phyloP scores from a whole-genome alignment of 192 early-diverging fungal genomes.

The Phlyctochytrium bullatum region DNA sequence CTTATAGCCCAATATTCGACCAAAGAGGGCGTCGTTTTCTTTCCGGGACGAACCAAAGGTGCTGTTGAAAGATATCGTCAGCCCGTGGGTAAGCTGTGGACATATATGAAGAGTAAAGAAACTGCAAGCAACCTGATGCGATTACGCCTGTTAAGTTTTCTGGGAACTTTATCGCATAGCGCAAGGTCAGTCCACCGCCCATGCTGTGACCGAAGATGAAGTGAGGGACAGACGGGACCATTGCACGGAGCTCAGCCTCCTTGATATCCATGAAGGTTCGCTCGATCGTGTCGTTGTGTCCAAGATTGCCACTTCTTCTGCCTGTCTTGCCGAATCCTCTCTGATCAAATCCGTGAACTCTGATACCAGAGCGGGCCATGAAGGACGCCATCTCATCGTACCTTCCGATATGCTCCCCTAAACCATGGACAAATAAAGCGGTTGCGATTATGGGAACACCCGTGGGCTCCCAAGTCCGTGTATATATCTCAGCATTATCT shows the following conservation, averaged over 20 bases:
- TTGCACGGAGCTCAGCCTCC: slow-evolving; percentile 28
- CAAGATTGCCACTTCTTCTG: slow-evolving; percentile 51
- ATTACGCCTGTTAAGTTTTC: slow-evolving; percentile 45
- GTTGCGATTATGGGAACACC: slow-evolving; percentile 45
- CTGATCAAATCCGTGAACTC: slow-evolving; percentile 55
- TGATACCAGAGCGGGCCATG: slow-evolving; percentile 55
- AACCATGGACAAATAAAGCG: slow-evolving; percentile 49
- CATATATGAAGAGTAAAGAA: too few species aligned
- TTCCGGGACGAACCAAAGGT: slow-evolving; percentile 28
- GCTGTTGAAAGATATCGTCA: slow-evolving; percentile 1
- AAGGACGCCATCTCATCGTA: slow-evolving; percentile 60
- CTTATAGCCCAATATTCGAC: slow-evolving; percentile 33
- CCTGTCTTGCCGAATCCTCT: slow-evolving; percentile 68
- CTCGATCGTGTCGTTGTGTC: slow-evolving; percentile 47
- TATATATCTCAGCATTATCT: slow-evolving; percentile 29
- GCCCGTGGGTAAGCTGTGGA: not conserved
- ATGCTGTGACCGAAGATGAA: slow-evolving; percentile 53
- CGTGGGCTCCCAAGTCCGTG: slow-evolving; percentile 17
- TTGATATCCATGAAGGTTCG: slow-evolving; percentile 41
- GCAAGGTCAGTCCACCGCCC: slow-evolving; percentile 28
- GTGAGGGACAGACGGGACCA: slow-evolving; percentile 37
- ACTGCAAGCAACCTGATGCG: slow-evolving; percentile 52
- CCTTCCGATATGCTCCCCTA: slow-evolving; percentile 56
- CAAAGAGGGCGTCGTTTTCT: slow-evolving; percentile 3
- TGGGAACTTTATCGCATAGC: slow-evolving; percentile 17